These are phyloP conservation scores for Macrolepiota albuminosa DNA, from an alignment of 768 basidiomycete species.

Conservation along the genomic window DNA sequence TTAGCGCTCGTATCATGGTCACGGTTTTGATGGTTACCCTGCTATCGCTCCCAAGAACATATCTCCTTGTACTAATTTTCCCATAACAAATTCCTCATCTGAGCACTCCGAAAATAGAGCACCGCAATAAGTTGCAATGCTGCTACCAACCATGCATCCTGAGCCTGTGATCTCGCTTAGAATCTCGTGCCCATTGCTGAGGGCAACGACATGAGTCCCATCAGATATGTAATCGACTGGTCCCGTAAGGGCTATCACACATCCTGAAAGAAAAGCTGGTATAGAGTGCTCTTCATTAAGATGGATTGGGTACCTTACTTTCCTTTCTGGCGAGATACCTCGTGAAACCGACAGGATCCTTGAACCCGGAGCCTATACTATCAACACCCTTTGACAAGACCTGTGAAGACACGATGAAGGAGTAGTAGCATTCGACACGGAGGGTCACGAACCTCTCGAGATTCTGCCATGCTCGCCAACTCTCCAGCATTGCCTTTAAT, in stretches of 20 bases:
- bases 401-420: constrained; percentile 26
- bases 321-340: constrained; percentile 65
- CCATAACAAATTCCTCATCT: constrained; percentile 22
- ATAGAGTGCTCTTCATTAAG: neutral
- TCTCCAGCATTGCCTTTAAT: constrained; percentile 96
- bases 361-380: constrained; percentile 72
- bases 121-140: constrained; percentile 78
- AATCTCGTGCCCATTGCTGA: constrained; percentile 69
- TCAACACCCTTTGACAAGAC: constrained; percentile 83
- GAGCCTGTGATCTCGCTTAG: constrained; percentile 85
- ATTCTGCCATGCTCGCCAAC: constrained; percentile 74
- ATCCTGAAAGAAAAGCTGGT: constrained; percentile 44
- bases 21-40: constrained; percentile 47
- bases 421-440: neutral
- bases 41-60: constrained; percentile 73
- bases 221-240: constrained; percentile 81
- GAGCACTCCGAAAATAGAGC: constrained; percentile 39
- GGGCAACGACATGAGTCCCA: constrained; percentile 60
- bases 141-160: constrained; percentile 79
- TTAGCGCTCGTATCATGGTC: neutral
- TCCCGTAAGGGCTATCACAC: constrained; percentile 80
- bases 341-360: constrained; percentile 69
- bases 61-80: constrained; percentile 63
- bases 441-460: constrained; percentile 51
- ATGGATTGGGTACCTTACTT: constrained; percentile 41